phyloP scores from a whole-genome alignment of 495 filamentous ascomycete species.

The Parathielavia appendiculata region DNA sequence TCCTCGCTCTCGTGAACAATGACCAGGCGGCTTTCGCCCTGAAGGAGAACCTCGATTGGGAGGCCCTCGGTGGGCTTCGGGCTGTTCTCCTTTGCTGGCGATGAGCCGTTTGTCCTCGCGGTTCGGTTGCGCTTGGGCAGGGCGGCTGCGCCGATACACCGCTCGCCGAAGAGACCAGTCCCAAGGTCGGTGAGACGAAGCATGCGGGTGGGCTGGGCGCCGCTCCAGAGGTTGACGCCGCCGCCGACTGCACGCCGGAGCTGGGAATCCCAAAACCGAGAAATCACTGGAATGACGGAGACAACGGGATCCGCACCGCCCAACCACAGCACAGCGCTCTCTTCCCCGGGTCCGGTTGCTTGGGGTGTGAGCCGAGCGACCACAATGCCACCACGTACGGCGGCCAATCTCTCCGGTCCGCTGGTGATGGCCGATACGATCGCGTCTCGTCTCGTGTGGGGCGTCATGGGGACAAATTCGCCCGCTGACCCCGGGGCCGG shows the following conservation, averaged over 20 bases:
- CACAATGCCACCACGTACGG: conserved; percentile 58
- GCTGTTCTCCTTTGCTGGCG: conserved; percentile 30
- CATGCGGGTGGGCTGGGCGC: conserved; percentile 43
- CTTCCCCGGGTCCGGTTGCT: conserved; percentile 50
- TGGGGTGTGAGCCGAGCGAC: conserved; percentile 45
- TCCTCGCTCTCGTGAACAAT: conserved; percentile 48
- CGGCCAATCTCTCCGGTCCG: conserved; percentile 35
- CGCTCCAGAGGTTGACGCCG: conserved; percentile 55
- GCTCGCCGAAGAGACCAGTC: conserved; percentile 60
- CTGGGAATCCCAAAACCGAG: conserved; percentile 60
- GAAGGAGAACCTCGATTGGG: conserved; percentile 55
- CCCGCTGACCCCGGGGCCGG: conserved; percentile 29
- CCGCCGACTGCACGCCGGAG: conserved; percentile 54
- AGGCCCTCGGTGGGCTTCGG: conserved; percentile 30
- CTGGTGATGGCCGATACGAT: conserved; percentile 27
- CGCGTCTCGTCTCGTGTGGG: conserved; percentile 62
- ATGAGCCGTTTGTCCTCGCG: conserved; percentile 23
- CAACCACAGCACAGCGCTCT: conserved; percentile 63
- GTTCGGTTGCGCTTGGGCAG: conserved; percentile 38
- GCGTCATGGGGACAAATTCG: conserved; percentile 76
- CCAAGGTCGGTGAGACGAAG: conserved; percentile 45
- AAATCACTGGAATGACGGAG: conserved; percentile 56
- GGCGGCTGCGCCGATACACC: conserved; percentile 54
- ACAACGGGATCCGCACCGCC: conserved; percentile 56
- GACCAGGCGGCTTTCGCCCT: conserved; percentile 59